These are phyloP conservation scores for Globisporangium cylindrosporum DNA, from an alignment of 352 stramenopile genomes.

Conservation along the genomic window DNA sequence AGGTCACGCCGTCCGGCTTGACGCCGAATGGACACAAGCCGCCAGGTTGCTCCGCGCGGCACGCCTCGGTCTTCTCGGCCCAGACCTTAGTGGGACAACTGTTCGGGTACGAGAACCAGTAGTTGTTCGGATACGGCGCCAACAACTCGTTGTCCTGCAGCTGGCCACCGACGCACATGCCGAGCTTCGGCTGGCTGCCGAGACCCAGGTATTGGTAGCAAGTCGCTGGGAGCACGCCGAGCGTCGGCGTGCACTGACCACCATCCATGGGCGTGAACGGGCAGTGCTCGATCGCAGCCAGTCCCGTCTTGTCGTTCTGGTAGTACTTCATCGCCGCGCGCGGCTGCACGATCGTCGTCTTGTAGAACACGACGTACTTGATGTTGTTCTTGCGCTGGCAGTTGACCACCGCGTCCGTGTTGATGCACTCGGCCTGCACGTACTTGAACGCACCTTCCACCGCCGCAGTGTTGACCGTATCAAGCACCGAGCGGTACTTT, in stretches of 20 bases:
- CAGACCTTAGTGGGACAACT: conserved; percentile 36
- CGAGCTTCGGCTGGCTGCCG: conserved; percentile 38
- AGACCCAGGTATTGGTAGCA: conserved; percentile 58
- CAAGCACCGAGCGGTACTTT: conserved; percentile 38
- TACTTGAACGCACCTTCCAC: conserved; percentile 64
- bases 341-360: conserved; percentile 52
- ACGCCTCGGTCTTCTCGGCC: conserved; percentile 42
- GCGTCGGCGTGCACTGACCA: conserved; percentile 40
- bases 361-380: conserved; percentile 61
- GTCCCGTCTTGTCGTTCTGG: conserved; percentile 23
- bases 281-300: conserved; percentile 36
- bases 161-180: conserved; percentile 44
- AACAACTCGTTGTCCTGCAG: conserved; percentile 40
- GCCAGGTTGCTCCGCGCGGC: conserved; percentile 30
- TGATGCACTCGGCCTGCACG: conserved; percentile 61
- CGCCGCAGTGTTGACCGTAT: conserved; percentile 52
- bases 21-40: conserved; percentile 46
- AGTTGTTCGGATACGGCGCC: conserved; percentile 73
- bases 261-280: conserved; percentile 59
- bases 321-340: conserved; percentile 27
- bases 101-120: conserved; percentile 84
- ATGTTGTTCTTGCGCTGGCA: conserved; percentile 60
- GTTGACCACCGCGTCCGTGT: conserved; percentile 30
- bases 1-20: conserved; percentile 42
- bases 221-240: conserved; percentile 31